These are phyloP conservation scores for Thalassiosira mediterranea DNA, from an alignment of 352 stramenopile species.

Conservation along the genomic window DNA sequence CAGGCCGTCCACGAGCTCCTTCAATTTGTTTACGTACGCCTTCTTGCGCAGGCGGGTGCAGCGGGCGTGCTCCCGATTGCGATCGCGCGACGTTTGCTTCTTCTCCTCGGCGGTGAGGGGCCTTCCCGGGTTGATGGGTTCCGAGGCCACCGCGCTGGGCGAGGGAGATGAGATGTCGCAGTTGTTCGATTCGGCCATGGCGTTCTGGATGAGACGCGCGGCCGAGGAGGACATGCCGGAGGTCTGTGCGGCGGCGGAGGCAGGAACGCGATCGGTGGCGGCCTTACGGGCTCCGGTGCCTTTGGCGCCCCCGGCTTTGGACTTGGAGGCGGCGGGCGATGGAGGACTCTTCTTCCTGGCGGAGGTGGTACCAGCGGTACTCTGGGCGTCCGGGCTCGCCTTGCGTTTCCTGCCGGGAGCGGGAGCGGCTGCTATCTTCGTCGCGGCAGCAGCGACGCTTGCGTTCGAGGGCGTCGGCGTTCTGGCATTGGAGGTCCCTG, in stretches of 20 bases:
- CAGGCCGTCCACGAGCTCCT: constrained; percentile 78
- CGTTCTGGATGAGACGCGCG: constrained; percentile 15
- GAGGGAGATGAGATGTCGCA: constrained; percentile 9
- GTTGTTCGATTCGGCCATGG: constrained; percentile 20
- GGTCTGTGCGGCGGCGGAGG: constrained; percentile 1
- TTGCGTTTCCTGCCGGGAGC: background rate
- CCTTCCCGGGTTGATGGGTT: background rate
- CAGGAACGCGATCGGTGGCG: background rate
- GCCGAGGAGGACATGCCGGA: constrained; percentile 19
- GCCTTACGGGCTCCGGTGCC: constrained; percentile 7
- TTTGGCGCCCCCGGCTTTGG: background rate
- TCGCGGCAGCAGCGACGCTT: background rate
- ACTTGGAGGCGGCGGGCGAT: background rate
- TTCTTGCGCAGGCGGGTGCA: constrained; percentile 82
- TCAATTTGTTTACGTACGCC: constrained; percentile 80
- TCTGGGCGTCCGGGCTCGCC: background rate
- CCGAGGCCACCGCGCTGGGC: background rate
- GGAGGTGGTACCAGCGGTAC: no score
- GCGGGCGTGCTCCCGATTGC: constrained; percentile 77
- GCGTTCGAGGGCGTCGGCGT: no score
- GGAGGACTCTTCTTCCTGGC: background rate
- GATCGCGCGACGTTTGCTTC: constrained; percentile 66
- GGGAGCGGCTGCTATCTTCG: background rate
- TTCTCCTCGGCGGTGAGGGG: constrained; percentile 55
- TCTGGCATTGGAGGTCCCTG: no score